Evolutionary conservation across 768 basidiomycete species (phyloP).

Genomic region (Suillus spraguei): DNA sequence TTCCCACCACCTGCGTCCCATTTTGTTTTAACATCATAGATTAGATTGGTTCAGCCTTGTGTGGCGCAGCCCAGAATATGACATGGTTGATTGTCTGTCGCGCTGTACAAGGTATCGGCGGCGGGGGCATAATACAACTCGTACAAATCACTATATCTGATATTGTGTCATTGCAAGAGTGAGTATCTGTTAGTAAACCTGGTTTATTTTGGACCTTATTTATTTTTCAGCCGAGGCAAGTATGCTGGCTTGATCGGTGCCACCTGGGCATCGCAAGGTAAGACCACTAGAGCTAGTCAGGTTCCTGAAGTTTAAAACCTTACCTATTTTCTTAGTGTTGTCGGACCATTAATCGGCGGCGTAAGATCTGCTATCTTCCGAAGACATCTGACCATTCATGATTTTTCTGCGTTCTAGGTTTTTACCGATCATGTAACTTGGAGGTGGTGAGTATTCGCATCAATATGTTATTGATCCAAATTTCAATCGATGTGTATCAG

Average conservation of each 20-base stretch:
- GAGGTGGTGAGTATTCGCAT: constrained; percentile 38
- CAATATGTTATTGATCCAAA: background rate
- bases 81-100: constrained; percentile 43
- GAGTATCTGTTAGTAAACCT: background rate
- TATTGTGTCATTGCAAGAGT: constrained; percentile 39
- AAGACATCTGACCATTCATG: background rate
- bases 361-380: constrained; percentile 20
- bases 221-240: constrained; percentile 37
- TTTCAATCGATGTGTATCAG: constrained; percentile 18
- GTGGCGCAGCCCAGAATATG: constrained; percentile 46
- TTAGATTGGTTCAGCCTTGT: constrained; percentile 41
- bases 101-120: constrained; percentile 48
- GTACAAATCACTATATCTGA: constrained; percentile 43
- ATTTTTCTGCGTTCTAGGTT: constrained; percentile 20
- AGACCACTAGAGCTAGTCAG: background rate
- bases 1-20: background rate
- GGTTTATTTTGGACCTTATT: background rate
- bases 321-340: constrained; percentile 26
- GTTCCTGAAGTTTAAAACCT: background rate
- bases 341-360: constrained; percentile 46
- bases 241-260: constrained; percentile 42
- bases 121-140: constrained; percentile 41
- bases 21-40: background rate
- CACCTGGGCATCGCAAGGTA: constrained; percentile 42
- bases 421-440: constrained; percentile 40